Percentiles rank a stretch among this genome's conserved stretches.
These are phyloP conservation scores for Medicago ruthenica DNA, from an alignment of 306 rosid species.

Conservation along the genomic window DNA sequence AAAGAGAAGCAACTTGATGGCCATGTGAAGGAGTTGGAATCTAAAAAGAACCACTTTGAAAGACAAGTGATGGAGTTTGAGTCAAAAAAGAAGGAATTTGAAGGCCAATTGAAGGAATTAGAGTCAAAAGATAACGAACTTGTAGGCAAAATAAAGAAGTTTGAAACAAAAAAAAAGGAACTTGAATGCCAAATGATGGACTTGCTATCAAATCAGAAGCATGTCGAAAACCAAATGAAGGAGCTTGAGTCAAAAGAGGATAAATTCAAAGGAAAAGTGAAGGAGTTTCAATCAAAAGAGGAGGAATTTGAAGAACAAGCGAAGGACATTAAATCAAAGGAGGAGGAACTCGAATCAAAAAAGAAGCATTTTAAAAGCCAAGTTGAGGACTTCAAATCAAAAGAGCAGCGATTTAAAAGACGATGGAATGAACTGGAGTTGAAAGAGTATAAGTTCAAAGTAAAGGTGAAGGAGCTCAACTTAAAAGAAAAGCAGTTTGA, in stretches of 20 bases:
- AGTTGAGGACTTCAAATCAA: background rate
- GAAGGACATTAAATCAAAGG: background rate
- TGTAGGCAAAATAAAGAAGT: too few relatives aligned
- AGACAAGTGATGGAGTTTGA: background rate
- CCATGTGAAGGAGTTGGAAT: background rate
- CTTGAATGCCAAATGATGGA: background rate
- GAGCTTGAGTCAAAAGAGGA: background rate
- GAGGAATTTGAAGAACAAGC: background rate
- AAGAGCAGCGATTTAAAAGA: background rate
- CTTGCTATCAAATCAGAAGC: background rate
- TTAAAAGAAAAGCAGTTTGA: conserved; percentile 36
- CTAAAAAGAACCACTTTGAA: background rate
- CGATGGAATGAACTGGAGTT: background rate
- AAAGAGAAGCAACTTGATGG: background rate
- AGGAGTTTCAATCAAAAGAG: background rate
- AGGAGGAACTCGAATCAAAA: background rate
- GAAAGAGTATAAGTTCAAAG: conserved; percentile 28
- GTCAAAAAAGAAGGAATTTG: background rate
- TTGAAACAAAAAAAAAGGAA: background rate
- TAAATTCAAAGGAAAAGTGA: background rate
- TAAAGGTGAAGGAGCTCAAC: conserved; percentile 15
- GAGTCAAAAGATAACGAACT: too few relatives aligned
- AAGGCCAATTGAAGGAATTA: too few relatives aligned
- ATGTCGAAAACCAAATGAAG: too few relatives aligned
- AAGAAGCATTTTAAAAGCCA: background rate